phyloP scores from a whole-genome alignment of 1,139 yeast species.

The Williopsis jadinii region DNA sequence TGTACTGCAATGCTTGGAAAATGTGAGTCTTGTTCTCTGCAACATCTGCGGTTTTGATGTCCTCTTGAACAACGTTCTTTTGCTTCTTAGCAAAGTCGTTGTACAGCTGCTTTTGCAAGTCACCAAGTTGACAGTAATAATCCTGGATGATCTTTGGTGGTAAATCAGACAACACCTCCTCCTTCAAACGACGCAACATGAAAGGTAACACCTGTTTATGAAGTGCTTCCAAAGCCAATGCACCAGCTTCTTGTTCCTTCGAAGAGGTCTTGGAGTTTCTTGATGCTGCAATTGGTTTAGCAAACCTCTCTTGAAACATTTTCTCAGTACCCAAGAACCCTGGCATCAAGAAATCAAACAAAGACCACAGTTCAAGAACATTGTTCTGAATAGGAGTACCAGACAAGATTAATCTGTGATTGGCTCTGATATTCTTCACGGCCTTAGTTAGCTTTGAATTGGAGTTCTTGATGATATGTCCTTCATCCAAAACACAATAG shows the following conservation, averaged over 20 bases:
- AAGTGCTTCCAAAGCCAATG: slow-evolving; percentile 87
- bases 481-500: slow-evolving; percentile 96
- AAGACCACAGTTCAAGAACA: slow-evolving; percentile 93
- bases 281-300: slow-evolving; percentile 94
- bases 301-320: slow-evolving; percentile 89
- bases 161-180: slow-evolving; percentile 89
- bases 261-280: slow-evolving; percentile 87
- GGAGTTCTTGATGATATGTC: slow-evolving; percentile 93
- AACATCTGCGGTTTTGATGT: slow-evolving; percentile 39
- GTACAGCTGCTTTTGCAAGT: slow-evolving; percentile 79
- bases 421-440: slow-evolving; percentile 75
- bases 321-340: slow-evolving; percentile 96
- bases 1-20: slow-evolving; percentile 94
- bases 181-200: slow-evolving; percentile 91
- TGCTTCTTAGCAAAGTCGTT: slow-evolving; percentile 90
- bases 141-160: slow-evolving; percentile 99
- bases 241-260: slow-evolving; percentile 95
- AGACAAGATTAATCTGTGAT: slow-evolving; percentile 83
- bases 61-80: slow-evolving; percentile 62
- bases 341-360: slow-evolving; percentile 97
- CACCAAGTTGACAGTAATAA: slow-evolving; percentile 92
- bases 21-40: slow-evolving; percentile 74
- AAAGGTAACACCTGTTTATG: slow-evolving; percentile 97
- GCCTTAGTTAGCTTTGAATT: slow-evolving; percentile 83
- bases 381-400: slow-evolving; percentile 99